These are phyloP conservation scores for Sordariomycetes sp. DNA, from an alignment of 2,329 filamentous ascomycete genomes.

Conservation along the genomic window DNA sequence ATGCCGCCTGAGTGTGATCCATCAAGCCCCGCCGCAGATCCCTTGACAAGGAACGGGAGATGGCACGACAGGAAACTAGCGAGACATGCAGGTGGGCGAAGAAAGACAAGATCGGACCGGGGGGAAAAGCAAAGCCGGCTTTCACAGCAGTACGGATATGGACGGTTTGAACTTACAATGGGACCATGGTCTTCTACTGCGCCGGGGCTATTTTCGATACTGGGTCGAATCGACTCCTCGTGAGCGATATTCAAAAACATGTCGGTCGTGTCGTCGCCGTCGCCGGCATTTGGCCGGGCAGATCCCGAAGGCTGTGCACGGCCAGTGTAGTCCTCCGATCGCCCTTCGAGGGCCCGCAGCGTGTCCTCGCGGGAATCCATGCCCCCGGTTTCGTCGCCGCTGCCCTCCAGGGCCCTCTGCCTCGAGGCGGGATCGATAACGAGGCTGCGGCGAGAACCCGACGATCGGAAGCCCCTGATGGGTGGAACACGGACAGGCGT, in stretches of 20 bases:
- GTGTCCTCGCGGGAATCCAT: slow-evolving; percentile 34
- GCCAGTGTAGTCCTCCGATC: slow-evolving; percentile 19
- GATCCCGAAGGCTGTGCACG: slow-evolving; percentile 6
- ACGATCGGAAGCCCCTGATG: slow-evolving; percentile 45
- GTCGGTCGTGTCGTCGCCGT: slow-evolving; percentile 45
- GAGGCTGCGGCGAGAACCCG: slow-evolving; percentile 44
- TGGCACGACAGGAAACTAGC: not conserved
- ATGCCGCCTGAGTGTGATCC: not conserved
- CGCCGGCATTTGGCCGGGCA: slow-evolving; percentile 14
- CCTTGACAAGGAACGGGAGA: not conserved
- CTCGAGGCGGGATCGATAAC: slow-evolving; percentile 41
- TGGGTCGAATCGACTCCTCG: slow-evolving; percentile 32
- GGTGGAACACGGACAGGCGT: slow-evolving; percentile 34
- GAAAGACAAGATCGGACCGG: slow-evolving; percentile 6
- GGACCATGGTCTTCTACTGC: slow-evolving; percentile 24
- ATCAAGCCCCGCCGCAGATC: not conserved
- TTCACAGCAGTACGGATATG: not conserved
- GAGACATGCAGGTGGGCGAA: slow-evolving; percentile 2
- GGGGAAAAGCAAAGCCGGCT: slow-evolving; percentile 3
- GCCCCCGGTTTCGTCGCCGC: slow-evolving; percentile 21
- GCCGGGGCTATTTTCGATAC: not conserved
- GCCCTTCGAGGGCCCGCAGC: slow-evolving; percentile 39
- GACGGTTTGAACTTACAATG: slow-evolving; percentile 30
- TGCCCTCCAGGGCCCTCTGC: slow-evolving; percentile 32
- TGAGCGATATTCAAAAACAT: slow-evolving; percentile 48